Percentiles rank a stretch among this genome's conserved stretches.
Evolutionary conservation across 305 asterid species (phyloP).

Genomic region (Ruellia speciosa): DNA sequence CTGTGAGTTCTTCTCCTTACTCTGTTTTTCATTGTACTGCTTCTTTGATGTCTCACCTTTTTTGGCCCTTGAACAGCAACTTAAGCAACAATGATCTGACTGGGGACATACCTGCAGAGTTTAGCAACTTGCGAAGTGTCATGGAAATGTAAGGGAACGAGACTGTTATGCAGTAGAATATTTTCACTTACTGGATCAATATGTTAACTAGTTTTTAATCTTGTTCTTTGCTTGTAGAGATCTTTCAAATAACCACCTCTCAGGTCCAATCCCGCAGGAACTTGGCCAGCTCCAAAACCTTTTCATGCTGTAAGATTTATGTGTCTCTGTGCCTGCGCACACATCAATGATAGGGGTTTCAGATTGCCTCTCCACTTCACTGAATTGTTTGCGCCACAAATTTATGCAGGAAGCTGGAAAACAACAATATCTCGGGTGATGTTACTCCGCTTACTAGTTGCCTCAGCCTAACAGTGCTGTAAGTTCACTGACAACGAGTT

Average conservation of each 20-base stretch:
- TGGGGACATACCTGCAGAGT: constrained; percentile 75
- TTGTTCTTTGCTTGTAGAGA: constrained; percentile 42
- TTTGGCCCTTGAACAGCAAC: constrained; percentile 38
- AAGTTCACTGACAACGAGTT: constrained; percentile 25
- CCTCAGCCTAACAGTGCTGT: constrained; percentile 71
- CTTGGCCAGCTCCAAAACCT: constrained; percentile 84
- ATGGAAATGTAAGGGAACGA: constrained; percentile 74
- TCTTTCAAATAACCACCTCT: constrained; percentile 72
- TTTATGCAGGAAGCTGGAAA: constrained; percentile 51
- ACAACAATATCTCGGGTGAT: constrained; percentile 81
- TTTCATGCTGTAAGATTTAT: constrained; percentile 59
- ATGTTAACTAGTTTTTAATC: background rate
- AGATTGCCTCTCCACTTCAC: background rate
- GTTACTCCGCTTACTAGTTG: constrained; percentile 59
- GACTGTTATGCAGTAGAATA: background rate
- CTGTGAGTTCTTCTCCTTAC: constrained; percentile 40
- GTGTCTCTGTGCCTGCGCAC: background rate
- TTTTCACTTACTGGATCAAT: background rate
- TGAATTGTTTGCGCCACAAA: background rate
- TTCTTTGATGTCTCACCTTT: constrained; percentile 10
- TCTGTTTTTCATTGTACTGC: background rate
- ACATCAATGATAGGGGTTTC: background rate
- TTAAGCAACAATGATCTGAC: constrained; percentile 66
- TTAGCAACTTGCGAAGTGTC: constrained; percentile 83
- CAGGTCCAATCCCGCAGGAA: constrained; percentile 76